phyloP scores from a whole-genome alignment of 331 rosid species.

The Rhamnella rubrinervis region DNA sequence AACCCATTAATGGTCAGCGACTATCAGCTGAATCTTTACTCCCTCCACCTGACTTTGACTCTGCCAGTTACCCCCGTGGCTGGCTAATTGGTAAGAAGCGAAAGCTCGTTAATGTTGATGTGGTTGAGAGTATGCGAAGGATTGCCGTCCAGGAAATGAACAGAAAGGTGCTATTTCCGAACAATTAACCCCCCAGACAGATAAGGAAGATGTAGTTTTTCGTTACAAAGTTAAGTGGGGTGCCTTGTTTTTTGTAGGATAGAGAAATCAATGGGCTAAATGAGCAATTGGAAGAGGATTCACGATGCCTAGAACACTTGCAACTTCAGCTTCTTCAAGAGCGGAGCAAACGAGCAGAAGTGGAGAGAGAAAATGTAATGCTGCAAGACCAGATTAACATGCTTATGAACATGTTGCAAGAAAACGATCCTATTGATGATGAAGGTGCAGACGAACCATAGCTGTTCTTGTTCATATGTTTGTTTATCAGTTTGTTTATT shows the following conservation, averaged over 20 bases:
- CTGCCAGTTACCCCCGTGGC: constrained; percentile 75
- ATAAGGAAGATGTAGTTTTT: neutral
- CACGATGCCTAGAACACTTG: constrained; percentile 65
- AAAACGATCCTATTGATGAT: constrained; percentile 47
- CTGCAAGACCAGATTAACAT: constrained; percentile 80
- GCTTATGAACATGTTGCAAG: constrained; percentile 90
- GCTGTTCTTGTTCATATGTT: neutral
- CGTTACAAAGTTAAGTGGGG: neutral
- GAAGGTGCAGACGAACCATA: constrained; percentile 54
- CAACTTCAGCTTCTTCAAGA: constrained; percentile 76
- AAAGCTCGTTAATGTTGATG: constrained; percentile 90
- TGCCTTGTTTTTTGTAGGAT: constrained; percentile 38
- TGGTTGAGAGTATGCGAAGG: constrained; percentile 87
- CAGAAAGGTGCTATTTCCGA: constrained; percentile 55
- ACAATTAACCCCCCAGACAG: neutral
- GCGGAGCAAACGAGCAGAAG: constrained; percentile 54
- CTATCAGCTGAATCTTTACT: constrained; percentile 80
- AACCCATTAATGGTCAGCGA: constrained; percentile 59
- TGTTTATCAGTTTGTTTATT: constrained; percentile 19
- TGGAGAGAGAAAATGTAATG: constrained; percentile 77
- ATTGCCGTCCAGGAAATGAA: constrained; percentile 93
- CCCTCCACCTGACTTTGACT: constrained; percentile 91
- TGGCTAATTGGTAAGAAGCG: constrained; percentile 94
- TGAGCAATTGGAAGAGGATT: constrained; percentile 78
- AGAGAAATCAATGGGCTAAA: constrained; percentile 75